phyloP scores from a whole-genome alignment of 2,329 filamentous ascomycete species.

The Fusarium camptoceras region DNA sequence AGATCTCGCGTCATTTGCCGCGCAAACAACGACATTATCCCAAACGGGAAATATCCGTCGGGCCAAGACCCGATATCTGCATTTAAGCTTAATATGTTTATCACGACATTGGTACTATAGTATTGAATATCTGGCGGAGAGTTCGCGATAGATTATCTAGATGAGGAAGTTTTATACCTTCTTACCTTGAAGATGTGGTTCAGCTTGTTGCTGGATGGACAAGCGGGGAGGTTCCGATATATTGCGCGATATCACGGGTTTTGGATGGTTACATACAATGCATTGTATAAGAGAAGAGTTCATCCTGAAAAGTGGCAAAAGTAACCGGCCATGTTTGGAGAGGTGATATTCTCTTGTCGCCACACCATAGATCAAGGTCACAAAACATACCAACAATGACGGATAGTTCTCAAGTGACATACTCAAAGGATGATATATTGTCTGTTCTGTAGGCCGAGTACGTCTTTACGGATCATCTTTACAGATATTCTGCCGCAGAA shows the following conservation, averaged over 20 bases:
- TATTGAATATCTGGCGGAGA: not conserved
- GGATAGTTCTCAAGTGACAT: too few relatives aligned
- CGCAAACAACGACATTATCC: constrained; percentile 37
- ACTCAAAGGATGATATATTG: too few relatives aligned
- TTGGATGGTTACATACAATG: not conserved
- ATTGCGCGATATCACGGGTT: not conserved
- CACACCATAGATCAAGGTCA: too few relatives aligned
- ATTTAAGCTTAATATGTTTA: constrained; percentile 33
- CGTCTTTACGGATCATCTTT: too few relatives aligned
- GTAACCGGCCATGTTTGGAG: accelerated
- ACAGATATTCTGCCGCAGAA: too few relatives aligned
- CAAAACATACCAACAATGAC: too few relatives aligned
- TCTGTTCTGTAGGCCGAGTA: too few relatives aligned
- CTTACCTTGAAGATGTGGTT: not conserved
- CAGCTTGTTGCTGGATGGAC: not conserved
- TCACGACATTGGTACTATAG: not conserved
- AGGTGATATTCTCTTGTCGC: too few relatives aligned
- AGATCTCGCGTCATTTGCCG: constrained; percentile 41
- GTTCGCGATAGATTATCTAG: not conserved
- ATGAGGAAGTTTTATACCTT: not conserved
- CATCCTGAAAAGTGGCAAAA: too few relatives aligned
- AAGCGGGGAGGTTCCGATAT: not conserved
- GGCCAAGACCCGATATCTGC: constrained; percentile 12
- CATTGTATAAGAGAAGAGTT: not conserved
- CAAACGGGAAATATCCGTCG: constrained; percentile 33